These are phyloP conservation scores for Boehmeria nivea DNA, from an alignment of 306 rosid genomes.

Conservation along the genomic window DNA sequence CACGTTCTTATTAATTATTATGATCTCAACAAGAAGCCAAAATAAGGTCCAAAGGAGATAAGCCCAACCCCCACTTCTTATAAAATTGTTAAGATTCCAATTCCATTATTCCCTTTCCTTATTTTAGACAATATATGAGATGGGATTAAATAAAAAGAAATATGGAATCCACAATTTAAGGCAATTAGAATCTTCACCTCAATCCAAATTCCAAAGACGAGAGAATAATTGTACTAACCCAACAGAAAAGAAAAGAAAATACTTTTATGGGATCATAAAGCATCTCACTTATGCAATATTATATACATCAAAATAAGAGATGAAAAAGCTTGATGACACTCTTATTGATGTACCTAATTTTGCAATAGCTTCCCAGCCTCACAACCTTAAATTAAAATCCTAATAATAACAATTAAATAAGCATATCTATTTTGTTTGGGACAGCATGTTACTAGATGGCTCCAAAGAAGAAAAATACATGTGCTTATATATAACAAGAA, in stretches of 20 bases:
- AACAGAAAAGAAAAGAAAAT: not conserved
- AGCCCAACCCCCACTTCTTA: not conserved
- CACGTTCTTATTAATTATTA: not conserved
- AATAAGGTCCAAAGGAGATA: not conserved
- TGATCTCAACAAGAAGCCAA: not conserved
- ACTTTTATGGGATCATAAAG: not conserved
- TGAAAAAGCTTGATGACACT: not conserved
- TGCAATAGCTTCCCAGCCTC: not conserved
- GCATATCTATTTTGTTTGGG: not conserved
- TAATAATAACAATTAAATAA: not conserved
- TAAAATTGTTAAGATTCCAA: not conserved
- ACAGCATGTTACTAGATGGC: not conserved
- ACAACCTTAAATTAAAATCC: not conserved
- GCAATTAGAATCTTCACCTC: conserved; percentile 9
- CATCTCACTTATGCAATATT: conserved; percentile 1
- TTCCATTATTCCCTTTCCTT: not conserved
- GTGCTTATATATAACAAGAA: not conserved
- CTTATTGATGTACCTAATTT: conserved; percentile 10
- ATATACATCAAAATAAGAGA: not conserved
- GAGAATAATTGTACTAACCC: conserved; percentile 2
- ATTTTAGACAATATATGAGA: not conserved
- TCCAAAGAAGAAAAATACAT: not conserved
- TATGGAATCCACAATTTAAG: conserved; percentile 1
- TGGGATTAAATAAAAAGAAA: not conserved
- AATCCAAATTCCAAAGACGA: conserved; percentile 6